Conservation (phyloP, 257 asterid genomes). For the Nicotiana otophora region DNA sequence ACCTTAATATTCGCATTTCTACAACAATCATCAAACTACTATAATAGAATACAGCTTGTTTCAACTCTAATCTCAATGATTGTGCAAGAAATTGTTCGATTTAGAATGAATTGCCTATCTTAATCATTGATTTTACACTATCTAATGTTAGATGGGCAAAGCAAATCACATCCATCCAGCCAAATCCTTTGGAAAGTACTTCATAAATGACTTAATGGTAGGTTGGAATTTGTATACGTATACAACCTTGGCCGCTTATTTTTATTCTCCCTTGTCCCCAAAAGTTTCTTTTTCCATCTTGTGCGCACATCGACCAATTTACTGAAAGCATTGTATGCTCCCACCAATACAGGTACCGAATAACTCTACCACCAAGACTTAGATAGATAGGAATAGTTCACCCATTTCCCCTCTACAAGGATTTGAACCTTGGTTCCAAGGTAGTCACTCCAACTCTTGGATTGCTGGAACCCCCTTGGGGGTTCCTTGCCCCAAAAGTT, state of each 20-base stretch:
- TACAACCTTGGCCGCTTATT: background rate
- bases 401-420: background rate
- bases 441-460: background rate
- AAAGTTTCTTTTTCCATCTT: background rate
- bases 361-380: background rate
- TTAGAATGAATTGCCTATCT: background rate
- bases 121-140: background rate
- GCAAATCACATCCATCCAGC: background rate
- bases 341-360: background rate
- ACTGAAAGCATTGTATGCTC: too few relatives aligned
- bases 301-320: background rate
- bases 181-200: background rate
- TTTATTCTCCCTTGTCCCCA: background rate
- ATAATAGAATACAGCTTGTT: background rate
- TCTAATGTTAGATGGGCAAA: background rate
- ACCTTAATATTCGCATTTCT: background rate
- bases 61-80: background rate
- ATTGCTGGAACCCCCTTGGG: background rate
- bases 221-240: background rate
- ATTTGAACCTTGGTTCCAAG: constrained; percentile 1
- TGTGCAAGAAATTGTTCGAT: background rate
- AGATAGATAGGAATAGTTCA: background rate
- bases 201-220: background rate
- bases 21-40: background rate
- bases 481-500: background rate